Conservation (phyloP, 2,329 filamentous ascomycete genomes). For the Lanzia echinophila region DNA sequence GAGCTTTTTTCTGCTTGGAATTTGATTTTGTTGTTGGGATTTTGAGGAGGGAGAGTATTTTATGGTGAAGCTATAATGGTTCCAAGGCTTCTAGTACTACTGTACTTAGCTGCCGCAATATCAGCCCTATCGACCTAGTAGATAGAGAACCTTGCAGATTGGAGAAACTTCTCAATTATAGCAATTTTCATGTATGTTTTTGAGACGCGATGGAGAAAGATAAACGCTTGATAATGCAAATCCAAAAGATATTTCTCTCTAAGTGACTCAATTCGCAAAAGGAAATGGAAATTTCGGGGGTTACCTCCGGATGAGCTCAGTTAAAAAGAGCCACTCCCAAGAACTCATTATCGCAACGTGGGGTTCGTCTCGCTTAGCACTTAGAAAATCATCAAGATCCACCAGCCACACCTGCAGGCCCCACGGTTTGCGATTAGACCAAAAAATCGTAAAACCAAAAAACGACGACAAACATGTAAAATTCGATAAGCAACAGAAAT, state of each 20-base stretch:
- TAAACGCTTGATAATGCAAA: too few relatives aligned
- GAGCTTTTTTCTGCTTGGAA: neutral
- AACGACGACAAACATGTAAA: neutral
- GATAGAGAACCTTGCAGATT: too few relatives aligned
- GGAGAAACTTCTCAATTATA: too few relatives aligned
- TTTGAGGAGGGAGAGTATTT: neutral
- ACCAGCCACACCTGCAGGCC: neutral
- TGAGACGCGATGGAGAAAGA: too few relatives aligned
- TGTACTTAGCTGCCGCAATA: too few relatives aligned
- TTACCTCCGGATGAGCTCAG: too few relatives aligned
- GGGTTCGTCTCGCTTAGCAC: neutral
- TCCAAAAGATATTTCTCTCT: too few relatives aligned
- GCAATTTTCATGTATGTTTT: too few relatives aligned
- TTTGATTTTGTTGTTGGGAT: neutral
- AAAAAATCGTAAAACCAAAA: neutral
- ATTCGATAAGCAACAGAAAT: neutral
- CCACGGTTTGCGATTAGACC: neutral
- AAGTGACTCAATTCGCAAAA: too few relatives aligned
- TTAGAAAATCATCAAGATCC: neutral
- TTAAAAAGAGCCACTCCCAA: neutral
- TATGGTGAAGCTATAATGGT: neutral
- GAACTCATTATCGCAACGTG: neutral
- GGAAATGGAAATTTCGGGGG: too few relatives aligned
- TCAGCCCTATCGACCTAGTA: too few relatives aligned
- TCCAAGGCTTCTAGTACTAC: too few relatives aligned